These are phyloP conservation scores for Trifolium repens DNA, from an alignment of 306 rosid species.

Conservation along the genomic window DNA sequence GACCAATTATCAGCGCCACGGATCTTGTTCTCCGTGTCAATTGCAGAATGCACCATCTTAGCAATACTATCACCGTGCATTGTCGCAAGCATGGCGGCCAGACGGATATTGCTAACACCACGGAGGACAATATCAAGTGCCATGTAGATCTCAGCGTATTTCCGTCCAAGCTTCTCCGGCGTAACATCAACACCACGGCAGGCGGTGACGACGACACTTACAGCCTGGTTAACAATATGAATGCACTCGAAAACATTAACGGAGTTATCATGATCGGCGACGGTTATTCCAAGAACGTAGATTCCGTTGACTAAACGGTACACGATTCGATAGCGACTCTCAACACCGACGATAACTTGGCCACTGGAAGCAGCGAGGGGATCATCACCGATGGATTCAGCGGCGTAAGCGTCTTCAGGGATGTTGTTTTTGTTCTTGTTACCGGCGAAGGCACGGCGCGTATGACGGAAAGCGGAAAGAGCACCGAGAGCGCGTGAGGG, in stretches of 20 bases:
- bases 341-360: constrained; percentile 90
- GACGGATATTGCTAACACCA: constrained; percentile 84
- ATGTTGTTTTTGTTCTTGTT: constrained; percentile 41
- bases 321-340: constrained; percentile 86
- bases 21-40: constrained; percentile 82
- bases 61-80: constrained; percentile 94
- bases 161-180: constrained; percentile 84
- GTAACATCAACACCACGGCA: constrained; percentile 96
- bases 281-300: constrained; percentile 88
- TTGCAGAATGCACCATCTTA: constrained; percentile 90
- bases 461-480: constrained; percentile 86
- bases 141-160: constrained; percentile 96
- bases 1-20: constrained; percentile 86
- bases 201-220: constrained; percentile 77
- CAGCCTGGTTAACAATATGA: constrained; percentile 93
- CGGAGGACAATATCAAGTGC: constrained; percentile 90
- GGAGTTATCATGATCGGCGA: constrained; percentile 81
- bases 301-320: constrained; percentile 91
- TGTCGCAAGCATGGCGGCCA: constrained; percentile 92
- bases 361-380: constrained; percentile 94
- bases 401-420: constrained; percentile 60
- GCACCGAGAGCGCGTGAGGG: constrained; percentile 92
- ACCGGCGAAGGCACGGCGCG: constrained; percentile 68
- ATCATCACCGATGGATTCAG: constrained; percentile 80
- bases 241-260: constrained; percentile 91